Evolutionary conservation across 768 basidiomycete species (phyloP).

Genomic region (Boletellus emodensis): DNA sequence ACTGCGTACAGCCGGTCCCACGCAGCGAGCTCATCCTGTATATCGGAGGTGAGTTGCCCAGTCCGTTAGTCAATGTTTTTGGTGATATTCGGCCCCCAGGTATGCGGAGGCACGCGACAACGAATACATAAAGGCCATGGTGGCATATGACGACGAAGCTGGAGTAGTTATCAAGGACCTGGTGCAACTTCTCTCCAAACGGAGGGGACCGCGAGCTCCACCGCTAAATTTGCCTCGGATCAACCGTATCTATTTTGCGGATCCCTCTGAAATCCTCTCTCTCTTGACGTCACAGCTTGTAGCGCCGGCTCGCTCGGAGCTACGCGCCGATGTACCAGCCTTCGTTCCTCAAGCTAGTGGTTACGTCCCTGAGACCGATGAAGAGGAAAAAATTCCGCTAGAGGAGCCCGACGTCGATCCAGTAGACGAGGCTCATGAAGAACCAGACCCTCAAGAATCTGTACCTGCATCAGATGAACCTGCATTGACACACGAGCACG

Average conservation of each 20-base stretch:
- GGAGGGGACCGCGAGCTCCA: not conserved
- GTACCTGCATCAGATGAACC: conserved; percentile 12
- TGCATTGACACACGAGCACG: conserved; percentile 13
- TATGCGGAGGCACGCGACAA: not conserved
- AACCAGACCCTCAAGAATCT: conserved; percentile 13
- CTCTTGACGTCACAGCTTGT: conserved; percentile 22
- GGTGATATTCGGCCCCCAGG: not conserved
- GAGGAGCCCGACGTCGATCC: not conserved
- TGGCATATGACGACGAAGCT: conserved; percentile 9
- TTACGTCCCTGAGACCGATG: not conserved
- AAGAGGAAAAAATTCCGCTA: not conserved
- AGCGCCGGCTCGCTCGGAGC: conserved; percentile 7
- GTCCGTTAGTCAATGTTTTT: not conserved
- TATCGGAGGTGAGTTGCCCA: conserved; percentile 7
- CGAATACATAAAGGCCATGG: conserved; percentile 14
- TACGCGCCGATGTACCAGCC: conserved; percentile 14
- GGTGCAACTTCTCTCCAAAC: conserved; percentile 22
- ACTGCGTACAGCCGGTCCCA: conserved; percentile 1
- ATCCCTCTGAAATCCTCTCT: conserved; percentile 28
- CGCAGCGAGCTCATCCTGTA: not conserved
- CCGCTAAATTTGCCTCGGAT: conserved; percentile 15
- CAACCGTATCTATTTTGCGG: conserved; percentile 29
- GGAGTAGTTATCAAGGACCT: conserved; percentile 18
- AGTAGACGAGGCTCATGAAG: conserved; percentile 8
- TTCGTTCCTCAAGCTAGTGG: conserved; percentile 11